These are phyloP conservation scores for Claviceps pusilla DNA, from an alignment of 2,329 filamentous ascomycete genomes.

Conservation along the genomic window DNA sequence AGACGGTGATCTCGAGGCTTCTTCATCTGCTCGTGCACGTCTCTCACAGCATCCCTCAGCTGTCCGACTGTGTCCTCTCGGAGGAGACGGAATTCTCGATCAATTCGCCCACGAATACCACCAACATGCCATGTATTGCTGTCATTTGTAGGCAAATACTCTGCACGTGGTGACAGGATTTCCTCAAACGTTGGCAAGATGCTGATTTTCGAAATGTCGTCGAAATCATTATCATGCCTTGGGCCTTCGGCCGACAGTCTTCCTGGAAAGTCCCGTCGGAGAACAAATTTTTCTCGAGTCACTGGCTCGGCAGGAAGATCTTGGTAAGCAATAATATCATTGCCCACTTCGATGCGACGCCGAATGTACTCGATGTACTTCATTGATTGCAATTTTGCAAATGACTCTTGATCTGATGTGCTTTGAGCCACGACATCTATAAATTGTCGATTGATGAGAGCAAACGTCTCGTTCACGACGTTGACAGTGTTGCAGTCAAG, in stretches of 20 bases:
- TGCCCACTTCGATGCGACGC: conserved; percentile 17
- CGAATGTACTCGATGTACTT: conserved; percentile 19
- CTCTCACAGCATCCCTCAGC: conserved; percentile 31
- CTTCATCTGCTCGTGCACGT: conserved; percentile 22
- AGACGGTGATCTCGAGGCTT: conserved; percentile 1
- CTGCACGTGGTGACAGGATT: conserved; percentile 24
- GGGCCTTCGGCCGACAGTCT: conserved; percentile 15
- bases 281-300: conserved; percentile 14
- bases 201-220: conserved; percentile 28
- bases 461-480: conserved; percentile 13
- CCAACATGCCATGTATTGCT: conserved; percentile 18
- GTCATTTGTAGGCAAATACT: conserved; percentile 30
- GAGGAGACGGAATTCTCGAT: conserved; percentile 40
- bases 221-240: conserved; percentile 36
- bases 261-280: conserved; percentile 20
- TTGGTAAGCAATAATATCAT: conserved; percentile 5
- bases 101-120: conserved; percentile 32
- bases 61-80: conserved; percentile 41
- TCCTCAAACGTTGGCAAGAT: conserved; percentile 35
- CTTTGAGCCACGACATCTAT: conserved; percentile 7
- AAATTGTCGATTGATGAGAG: conserved; percentile 10
- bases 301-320: conserved; percentile 6
- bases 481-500: conserved; percentile 23
- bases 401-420: conserved; percentile 10
- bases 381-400: conserved; percentile 14